These are phyloP conservation scores for Daedaleopsis nitida DNA, from an alignment of 768 basidiomycete genomes.

Conservation along the genomic window DNA sequence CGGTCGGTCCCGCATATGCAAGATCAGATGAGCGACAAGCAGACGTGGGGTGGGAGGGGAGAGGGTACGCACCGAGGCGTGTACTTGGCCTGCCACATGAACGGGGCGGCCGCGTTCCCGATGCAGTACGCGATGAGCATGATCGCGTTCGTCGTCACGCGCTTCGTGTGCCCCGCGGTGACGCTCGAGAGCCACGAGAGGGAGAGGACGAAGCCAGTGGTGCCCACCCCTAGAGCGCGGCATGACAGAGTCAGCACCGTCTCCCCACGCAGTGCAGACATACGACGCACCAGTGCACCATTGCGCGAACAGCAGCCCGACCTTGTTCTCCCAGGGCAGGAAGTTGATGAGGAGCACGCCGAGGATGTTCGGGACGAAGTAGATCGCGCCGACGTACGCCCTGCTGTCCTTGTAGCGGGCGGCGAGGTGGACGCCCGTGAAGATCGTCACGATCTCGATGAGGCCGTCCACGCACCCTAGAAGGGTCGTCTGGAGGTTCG, in stretches of 20 bases:
- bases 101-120: slow-evolving; percentile 69
- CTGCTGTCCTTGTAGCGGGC: slow-evolving; percentile 57
- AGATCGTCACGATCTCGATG: slow-evolving; percentile 72
- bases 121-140: slow-evolving; percentile 72
- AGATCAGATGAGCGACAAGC: background rate
- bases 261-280: background rate
- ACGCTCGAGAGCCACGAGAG: slow-evolving; percentile 67
- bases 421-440: slow-evolving; percentile 59
- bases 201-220: slow-evolving; percentile 61
- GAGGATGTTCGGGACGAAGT: slow-evolving; percentile 64
- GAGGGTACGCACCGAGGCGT: slow-evolving; percentile 52
- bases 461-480: slow-evolving; percentile 67
- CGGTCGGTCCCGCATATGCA: background rate
- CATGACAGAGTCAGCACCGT: background rate
- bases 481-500: slow-evolving; percentile 63
- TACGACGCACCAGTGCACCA: slow-evolving; percentile 51
- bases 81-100: slow-evolving; percentile 76
- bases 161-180: slow-evolving; percentile 74
- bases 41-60: background rate
- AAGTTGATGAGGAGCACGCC: slow-evolving; percentile 64
- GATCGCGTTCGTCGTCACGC: slow-evolving; percentile 70
- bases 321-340: slow-evolving; percentile 64
- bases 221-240: slow-evolving; percentile 41
- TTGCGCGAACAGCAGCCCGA: slow-evolving; percentile 61
- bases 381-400: slow-evolving; percentile 64